Base-by-base conservation (phyloP, 176 grass and related monocot species). In the Saccharum officinarum region DNA sequence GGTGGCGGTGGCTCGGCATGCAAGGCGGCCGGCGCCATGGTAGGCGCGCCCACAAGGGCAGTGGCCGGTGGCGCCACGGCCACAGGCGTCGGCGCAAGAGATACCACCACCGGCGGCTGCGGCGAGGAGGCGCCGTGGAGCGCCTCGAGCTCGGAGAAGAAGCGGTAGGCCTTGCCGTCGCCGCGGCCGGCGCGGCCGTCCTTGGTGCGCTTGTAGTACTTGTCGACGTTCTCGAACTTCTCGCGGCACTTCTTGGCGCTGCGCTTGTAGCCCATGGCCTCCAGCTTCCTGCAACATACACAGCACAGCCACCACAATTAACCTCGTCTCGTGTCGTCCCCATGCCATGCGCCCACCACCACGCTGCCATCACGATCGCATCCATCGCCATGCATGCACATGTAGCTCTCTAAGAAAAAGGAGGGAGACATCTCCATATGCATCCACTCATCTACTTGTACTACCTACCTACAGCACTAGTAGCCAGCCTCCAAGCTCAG, bases 161-260 rank as follows among this genome's bases (percentile, higher is more conserved):
- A 98, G 44, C 95, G 92, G 74, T 98, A 98, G 26, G 90, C 49
- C 78, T 90, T 92, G 31, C 95, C 92, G 69, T 93, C 91, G 36
- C 89, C 88, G 25, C 87, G 90, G 22, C 92, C 95, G 34, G 89
- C 83, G 44, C 94, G 85, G 65, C 92, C 89, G 80, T 95, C 92
- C 84, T 90, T 98, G 80, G 93, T 98, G 77, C 94, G 94, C 89
- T 95, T 95, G 87, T 98, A 98, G 89, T 98, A 98, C 76, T 98
- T 98, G 87, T 98, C 90, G 69, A 98, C 87, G 93, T 98, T 98
- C 82, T 98, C 95, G 81, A 98, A 87, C 49, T 98, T 98, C 87
- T 98, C 95, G 60, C 91, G 94, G 89, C 95, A 98, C 87, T 98
- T 98, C 77, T 93, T 98, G 86, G 91, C 93, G 76, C 87, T 98